Evolutionary conservation across 305 asterid genomes (phyloP).

Genomic region (Fraxinus velutina): DNA sequence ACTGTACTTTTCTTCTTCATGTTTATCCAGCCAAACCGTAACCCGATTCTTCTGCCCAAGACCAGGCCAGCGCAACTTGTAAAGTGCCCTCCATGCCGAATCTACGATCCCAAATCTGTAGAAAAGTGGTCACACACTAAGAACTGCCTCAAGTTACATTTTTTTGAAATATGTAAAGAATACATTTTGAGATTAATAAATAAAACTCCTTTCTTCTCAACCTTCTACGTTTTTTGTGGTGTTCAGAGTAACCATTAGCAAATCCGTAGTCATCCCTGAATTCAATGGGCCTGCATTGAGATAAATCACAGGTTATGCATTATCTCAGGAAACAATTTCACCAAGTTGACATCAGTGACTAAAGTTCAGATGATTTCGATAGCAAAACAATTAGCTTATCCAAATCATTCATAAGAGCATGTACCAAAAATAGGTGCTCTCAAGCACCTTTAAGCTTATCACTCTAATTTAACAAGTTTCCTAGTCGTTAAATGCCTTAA

Average conservation of each 20-base stretch:
- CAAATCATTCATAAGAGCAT: background rate
- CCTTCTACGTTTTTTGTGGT: constrained; percentile 78
- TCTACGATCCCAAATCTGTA: constrained; percentile 47
- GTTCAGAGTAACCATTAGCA: constrained; percentile 32
- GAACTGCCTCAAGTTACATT: constrained; percentile 18
- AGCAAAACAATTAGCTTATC: constrained; percentile 1
- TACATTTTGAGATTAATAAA: background rate
- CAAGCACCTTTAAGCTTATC: background rate
- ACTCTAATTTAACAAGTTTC: constrained; percentile 1
- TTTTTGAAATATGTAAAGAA: background rate
- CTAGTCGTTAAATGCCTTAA: background rate
- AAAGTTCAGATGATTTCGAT: constrained; percentile 11
- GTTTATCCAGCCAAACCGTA: constrained; percentile 34
- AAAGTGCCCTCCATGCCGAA: constrained; percentile 53
- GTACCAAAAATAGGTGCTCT: background rate
- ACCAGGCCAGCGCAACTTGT: constrained; percentile 69
- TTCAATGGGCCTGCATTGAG: constrained; percentile 56
- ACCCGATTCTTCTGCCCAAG: constrained; percentile 27
- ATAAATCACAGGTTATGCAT: constrained; percentile 18
- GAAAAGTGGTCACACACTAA: constrained; percentile 18
- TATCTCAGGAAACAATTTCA: background rate
- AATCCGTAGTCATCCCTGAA: constrained; percentile 35
- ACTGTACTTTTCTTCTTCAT: constrained; percentile 35
- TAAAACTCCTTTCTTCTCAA: constrained; percentile 31
- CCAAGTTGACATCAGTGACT: background rate